phyloP scores from a whole-genome alignment of 495 filamentous ascomycete genomes.

The Ascodesmis nigricans region DNA sequence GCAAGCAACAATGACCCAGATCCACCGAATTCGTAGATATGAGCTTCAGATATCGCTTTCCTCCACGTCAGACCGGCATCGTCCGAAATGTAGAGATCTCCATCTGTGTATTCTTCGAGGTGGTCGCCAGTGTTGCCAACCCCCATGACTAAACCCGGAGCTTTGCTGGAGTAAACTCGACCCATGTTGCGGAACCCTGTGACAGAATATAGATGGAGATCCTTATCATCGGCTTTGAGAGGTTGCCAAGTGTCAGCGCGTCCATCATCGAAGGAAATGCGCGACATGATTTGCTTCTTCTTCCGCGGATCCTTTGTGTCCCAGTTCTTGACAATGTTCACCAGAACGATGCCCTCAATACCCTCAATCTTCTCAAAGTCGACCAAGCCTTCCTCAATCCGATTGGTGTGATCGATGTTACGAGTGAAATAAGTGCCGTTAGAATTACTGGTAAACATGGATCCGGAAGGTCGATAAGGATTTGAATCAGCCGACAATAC shows the following conservation, averaged over 20 bases:
- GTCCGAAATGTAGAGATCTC: constrained; percentile 69
- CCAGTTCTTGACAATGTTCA: constrained; percentile 76
- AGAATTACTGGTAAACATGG: constrained; percentile 79
- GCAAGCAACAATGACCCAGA: constrained; percentile 73
- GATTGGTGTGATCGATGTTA: constrained; percentile 80
- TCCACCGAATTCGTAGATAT: constrained; percentile 90
- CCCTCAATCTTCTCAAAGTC: constrained; percentile 83
- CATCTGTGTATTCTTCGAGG: constrained; percentile 40
- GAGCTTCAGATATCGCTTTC: constrained; percentile 48
- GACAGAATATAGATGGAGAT: constrained; percentile 75
- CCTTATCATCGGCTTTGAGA: constrained; percentile 34
- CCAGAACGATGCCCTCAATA: constrained; percentile 76
- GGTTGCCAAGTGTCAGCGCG: constrained; percentile 29
- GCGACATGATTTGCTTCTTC: constrained; percentile 40
- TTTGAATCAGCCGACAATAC: constrained; percentile 46
- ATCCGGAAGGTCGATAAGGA: constrained; percentile 30
- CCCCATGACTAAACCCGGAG: constrained; percentile 80
- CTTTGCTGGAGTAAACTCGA: constrained; percentile 78
- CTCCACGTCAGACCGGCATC: constrained; percentile 76
- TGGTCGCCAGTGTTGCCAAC: constrained; percentile 66
- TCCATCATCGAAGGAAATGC: constrained; percentile 89
- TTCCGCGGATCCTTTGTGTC: constrained; percentile 41
- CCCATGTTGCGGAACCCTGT: constrained; percentile 59
- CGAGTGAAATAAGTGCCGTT: constrained; percentile 87
- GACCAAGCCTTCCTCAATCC: constrained; percentile 43